Base-by-base conservation (phyloP, 805 yeast species). In the Ogataea siamensis region DNA sequence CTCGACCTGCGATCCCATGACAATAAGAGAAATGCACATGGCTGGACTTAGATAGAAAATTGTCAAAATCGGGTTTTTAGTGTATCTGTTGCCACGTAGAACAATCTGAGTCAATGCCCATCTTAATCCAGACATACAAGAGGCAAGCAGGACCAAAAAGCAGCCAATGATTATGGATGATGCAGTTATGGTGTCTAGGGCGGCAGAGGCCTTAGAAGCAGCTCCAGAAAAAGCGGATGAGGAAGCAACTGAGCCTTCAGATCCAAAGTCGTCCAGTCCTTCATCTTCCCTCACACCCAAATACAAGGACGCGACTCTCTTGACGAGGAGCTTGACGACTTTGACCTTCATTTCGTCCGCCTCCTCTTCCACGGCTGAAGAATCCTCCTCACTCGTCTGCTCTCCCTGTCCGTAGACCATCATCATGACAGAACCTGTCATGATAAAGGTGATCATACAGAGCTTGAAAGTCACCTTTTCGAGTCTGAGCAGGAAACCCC, bases 41-140 rank as follows among this genome's bases (percentile, higher is more conserved):
- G 82, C 68, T 5, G 97, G 96, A 0, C 94, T 75, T 15, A 89
- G 64, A 53, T 83, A 83, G 53, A 83, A 73, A 18, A 89, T 86
- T 3, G 96, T 85, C 30, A 80, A 69, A 19, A 89, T 76, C 2
- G 97, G 91, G 55, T 87, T 79, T 37, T 73, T 71, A 10, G 77
- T 73, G 40, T 74, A 67, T 25, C 68, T 68, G 47, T 77, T 77
- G 29, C 68, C 72, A 50, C 74, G 80, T 36, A 89, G 62, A 4
- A 88, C 70, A 23, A 89, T 58, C 56, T 89, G 96, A 6, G 96
- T 87, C 47, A 87, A 74, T 1, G 94, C 87, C 97, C 97, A 89
- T 50, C 97, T 72, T 34, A 89, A 65, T 1, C 97, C 97, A 14
- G 88, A 79, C 60, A 85, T 71, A 55, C 81, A 70, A 3, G 91